phyloP scores from a whole-genome alignment of 495 filamentous ascomycete genomes.

The Neohortaea acidophila region DNA sequence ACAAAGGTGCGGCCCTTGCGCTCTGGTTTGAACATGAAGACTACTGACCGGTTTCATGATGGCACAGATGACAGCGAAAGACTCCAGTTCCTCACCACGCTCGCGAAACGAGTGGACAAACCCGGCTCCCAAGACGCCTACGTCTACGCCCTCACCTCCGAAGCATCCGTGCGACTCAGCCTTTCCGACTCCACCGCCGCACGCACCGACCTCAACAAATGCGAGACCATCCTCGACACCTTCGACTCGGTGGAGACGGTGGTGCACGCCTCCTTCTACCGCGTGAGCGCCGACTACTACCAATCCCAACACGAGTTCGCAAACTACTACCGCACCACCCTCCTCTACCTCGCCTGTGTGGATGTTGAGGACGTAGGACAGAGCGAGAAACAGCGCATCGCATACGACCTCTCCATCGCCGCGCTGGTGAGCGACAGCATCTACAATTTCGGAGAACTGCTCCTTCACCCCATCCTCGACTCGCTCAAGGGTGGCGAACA shows the following conservation, averaged over 20 bases:
- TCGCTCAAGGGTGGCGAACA: constrained; percentile 50
- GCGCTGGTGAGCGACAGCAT: constrained; percentile 85
- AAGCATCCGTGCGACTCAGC: constrained; percentile 74
- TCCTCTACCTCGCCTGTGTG: constrained; percentile 96
- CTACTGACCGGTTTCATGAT: background rate
- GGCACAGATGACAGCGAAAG: constrained; percentile 75
- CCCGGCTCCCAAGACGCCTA: constrained; percentile 89
- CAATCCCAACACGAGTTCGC: constrained; percentile 85
- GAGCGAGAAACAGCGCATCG: constrained; percentile 59
- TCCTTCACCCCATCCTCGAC: constrained; percentile 91
- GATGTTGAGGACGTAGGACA: constrained; percentile 56
- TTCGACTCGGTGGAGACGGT: constrained; percentile 94
- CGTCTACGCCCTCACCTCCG: constrained; percentile 80
- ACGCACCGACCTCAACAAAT: constrained; percentile 69
- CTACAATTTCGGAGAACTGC: constrained; percentile 98
- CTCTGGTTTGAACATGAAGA: background rate
- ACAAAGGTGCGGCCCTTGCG: constrained; percentile 56
- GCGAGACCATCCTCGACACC: constrained; percentile 71
- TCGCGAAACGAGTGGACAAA: constrained; percentile 79
- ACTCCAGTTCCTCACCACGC: constrained; percentile 67
- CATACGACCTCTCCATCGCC: constrained; percentile 84
- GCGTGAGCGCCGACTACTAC: constrained; percentile 87
- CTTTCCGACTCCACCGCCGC: constrained; percentile 60
- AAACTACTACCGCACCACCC: constrained; percentile 89
- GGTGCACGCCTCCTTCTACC: constrained; percentile 94